Evolutionary conservation across 306 rosid genomes (phyloP).

Genomic region (Sphenostylis stenocarpa): DNA sequence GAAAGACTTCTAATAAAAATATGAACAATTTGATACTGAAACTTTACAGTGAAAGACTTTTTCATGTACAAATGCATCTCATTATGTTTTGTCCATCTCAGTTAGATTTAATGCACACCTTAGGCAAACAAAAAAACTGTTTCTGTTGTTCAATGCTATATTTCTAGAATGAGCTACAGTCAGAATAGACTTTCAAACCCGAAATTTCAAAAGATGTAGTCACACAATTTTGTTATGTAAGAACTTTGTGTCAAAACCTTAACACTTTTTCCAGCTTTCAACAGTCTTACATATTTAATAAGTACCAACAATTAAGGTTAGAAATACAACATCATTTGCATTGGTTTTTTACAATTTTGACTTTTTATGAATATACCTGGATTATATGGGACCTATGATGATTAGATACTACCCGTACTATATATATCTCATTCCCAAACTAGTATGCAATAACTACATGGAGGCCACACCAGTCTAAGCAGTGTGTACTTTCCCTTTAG

Average conservation of each 20-base stretch:
- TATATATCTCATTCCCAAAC: constrained; percentile 26
- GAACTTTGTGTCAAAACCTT: constrained; percentile 4
- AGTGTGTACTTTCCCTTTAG: constrained; percentile 60
- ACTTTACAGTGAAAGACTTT: no score
- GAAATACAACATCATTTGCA: constrained; percentile 16
- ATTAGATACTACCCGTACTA: constrained; percentile 14
- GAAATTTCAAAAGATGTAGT: neutral
- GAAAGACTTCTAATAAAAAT: no score
- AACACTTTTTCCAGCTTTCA: constrained; percentile 1
- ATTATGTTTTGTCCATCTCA: no score
- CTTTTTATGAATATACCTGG: constrained; percentile 20
- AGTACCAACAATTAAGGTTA: constrained; percentile 8
- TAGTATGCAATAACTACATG: constrained; percentile 28
- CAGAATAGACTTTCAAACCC: neutral
- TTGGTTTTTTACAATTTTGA: constrained; percentile 37
- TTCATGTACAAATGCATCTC: no score
- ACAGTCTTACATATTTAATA: constrained; percentile 23
- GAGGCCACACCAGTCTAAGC: constrained; percentile 32
- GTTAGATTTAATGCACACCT: neutral
- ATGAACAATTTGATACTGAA: no score
- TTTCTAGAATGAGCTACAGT: neutral
- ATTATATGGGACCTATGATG: constrained; percentile 21
- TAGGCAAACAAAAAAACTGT: neutral
- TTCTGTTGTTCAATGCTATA: neutral
- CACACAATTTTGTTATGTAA: neutral